Base-by-base conservation (phyloP, 331 rosid species). In the Rosa hybrid region DNA sequence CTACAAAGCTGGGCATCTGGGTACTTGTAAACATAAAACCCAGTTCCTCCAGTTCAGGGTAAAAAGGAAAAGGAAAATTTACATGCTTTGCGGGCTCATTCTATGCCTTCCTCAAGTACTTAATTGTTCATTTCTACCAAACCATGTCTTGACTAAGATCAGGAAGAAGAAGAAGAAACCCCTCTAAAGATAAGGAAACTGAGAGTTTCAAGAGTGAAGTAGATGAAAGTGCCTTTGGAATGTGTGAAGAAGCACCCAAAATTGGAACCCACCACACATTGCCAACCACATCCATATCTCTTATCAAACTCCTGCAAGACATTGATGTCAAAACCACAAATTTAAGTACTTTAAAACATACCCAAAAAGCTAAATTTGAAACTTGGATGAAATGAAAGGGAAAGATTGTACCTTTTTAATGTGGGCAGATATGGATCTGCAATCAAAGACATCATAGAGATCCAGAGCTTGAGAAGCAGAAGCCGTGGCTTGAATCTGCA, bases 211-310 rank as follows among this genome's bases (percentile, higher is more conserved):
- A 95, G 76, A 8, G 91, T 89, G 46, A 93, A 95, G 84, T 93
- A 95, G 82, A 95, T 88, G 91, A 93, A 95, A 74, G 88, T 86
- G 27, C 98, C 99, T 80, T 91, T 86, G 12, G 92, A 86, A 80
- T 95, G 97, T 68, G 99, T 95, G 89, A 95, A 95, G 83, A 87
- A 95, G 84, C 98, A 93, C 85, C 98, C 99, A 87, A 95, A 95
- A 81, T 85, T 95, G 44, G 97, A 88, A 68, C 99, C 99, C 78
- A 95, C 99, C 88, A 93, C 99, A 74, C 98, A 95, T 89, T 95
- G 99, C 98, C 99, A 95, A 63, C 99, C 97, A 72, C 80, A 23
- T 56, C 97, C 98, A 83, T 89, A 90, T 82, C 82, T 89, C 77
- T 80, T 63, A 80, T 90, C 99, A 88, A 95, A 90, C 80, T 91